Base-by-base conservation (phyloP, 2,329 filamentous ascomycete genomes). In the Cadophora luteo-olivacea region DNA sequence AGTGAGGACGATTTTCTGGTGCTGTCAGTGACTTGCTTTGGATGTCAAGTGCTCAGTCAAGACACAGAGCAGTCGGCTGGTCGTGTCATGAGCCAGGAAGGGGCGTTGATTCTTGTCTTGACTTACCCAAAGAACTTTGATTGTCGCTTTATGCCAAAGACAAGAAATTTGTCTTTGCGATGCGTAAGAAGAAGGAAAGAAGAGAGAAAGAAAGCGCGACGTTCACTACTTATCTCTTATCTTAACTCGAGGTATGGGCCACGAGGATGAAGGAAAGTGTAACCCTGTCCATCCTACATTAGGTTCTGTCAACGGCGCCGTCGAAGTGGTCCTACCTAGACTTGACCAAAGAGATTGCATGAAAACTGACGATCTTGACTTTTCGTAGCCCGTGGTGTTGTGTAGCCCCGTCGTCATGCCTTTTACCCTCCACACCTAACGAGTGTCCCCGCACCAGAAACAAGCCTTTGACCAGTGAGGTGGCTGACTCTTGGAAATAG, bases 401-500 rank as follows among this genome's bases (percentile, higher is more conserved):
- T 55, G n/a, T 65, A 57, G 62, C 62, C 62, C 51, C 16, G 25
- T 57, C 51, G n/a, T 57, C 51, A 64, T 48, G 22, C 36, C 51
- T 25, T 12, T 41, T 5, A 45, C 14, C 32, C 32, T 33, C 29
- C 51, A n/a, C 33, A n/a, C 36, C 22, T 45, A 11, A 16, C 36
- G n/a, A 25, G n/a, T 22, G 22, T 57, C 62, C 36, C 62, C 51
- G 51, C 62, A 64, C 41, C 6, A 33, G 9, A 64, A 41, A 64
- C 51, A 64, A 64, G 62, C 62, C 38, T 64, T 64, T 64, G 62
- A 32, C 62, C 62, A 64, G 36, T 57, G 33, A 57, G 8, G 25
- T 55, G 52, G 51, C 62, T 38, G 49, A 57, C 19, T 33, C 62
- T 64, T 64, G 62, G 51, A 25, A 55, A 45, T 64, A 64, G 62